Base-by-base conservation (phyloP, 345 rosid genomes). In the Lenwebbia sp. region DNA sequence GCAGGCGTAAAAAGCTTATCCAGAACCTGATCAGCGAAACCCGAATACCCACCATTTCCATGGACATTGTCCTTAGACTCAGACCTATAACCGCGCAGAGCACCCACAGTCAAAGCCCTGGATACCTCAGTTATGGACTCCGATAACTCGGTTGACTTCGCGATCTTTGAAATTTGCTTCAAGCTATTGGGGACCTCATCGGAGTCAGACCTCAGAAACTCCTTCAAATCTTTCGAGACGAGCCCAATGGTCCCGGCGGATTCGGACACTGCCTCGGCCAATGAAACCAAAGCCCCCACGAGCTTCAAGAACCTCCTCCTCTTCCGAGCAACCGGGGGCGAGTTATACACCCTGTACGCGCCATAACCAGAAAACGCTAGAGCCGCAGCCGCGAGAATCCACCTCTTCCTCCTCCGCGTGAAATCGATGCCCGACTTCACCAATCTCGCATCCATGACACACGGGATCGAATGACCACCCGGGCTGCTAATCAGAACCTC, bases 121-220 rank as follows among this genome's bases (percentile, higher is more conserved):
- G 95, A 90, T 84, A 91, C 81, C 87, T 86, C 88, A 76, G 86
- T 87, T 22, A 96, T 62, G 4, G 92, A 90, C 41, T 87, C 89
- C 4, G 93, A 91, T 78, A 95, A 91, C 88, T 96, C 98, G 6
- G 89, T 85, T 7, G 97, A 96, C 82, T 82, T 88, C 0, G 92
- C 89, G 74, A 96, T 86, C 88, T 95, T 95, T 2, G 93, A 92
- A 78, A 96, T 92, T 89, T 96, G 98, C 84, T 91, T 95, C 33
- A 95, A 87, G 86, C 96, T 94, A 60, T 88, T 94, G 2, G 98
- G 97, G 54, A 94, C 91, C 88, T 92, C 92, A 84, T 97, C 95
- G 3, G 94, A 93, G 44, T 94, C 92, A 41, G 98, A 96, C 84
- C 84, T 89, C 60, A 93, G 90, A 85, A 93, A 95, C 47, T 58